Percentiles rank a stretch among this genome's conserved stretches.
These are phyloP conservation scores for Caloboletus inedulis DNA, from an alignment of 1,284 basidiomycete genomes.

Conservation along the genomic window DNA sequence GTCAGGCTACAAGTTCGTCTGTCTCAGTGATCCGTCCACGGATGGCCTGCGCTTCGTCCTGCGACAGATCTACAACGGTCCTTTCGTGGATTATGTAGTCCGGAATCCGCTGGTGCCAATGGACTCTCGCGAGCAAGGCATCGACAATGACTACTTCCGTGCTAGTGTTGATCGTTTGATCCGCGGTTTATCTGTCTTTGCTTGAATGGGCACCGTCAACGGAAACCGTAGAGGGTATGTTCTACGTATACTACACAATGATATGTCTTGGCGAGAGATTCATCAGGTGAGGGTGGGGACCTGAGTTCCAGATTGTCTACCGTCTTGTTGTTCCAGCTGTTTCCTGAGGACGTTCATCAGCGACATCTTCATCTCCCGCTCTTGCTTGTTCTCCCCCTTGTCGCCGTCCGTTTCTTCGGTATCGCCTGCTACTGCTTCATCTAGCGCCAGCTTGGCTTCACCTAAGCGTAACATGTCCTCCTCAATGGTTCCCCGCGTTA, in stretches of 20 bases:
- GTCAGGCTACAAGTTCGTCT: slow-evolving; percentile 93
- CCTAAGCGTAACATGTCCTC: slow-evolving; percentile 93
- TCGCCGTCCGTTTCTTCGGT: slow-evolving; percentile 51
- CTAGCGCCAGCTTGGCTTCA: slow-evolving; percentile 85
- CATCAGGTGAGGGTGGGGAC: slow-evolving; percentile 6
- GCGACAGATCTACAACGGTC: slow-evolving; percentile 88
- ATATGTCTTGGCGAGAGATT: slow-evolving; percentile 4
- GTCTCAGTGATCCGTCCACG: slow-evolving; percentile 83
- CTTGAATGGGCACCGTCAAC: slow-evolving; percentile 29
- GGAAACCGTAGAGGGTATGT: slow-evolving; percentile 19
- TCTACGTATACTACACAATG: slow-evolving; percentile 25
- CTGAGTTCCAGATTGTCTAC: slow-evolving; percentile 7
- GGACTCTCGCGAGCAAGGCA: slow-evolving; percentile 76
- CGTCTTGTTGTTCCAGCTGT: slow-evolving; percentile 47
- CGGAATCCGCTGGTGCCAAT: slow-evolving; percentile 84
- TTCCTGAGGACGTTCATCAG: slow-evolving; percentile 77
- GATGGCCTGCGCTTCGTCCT: slow-evolving; percentile 84
- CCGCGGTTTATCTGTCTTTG: slow-evolving; percentile 61
- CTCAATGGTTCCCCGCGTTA: slow-evolving; percentile 90
- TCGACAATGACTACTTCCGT: slow-evolving; percentile 91
- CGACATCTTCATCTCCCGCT: slow-evolving; percentile 78
- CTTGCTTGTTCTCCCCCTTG: slow-evolving; percentile 60
- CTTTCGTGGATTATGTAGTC: slow-evolving; percentile 92
- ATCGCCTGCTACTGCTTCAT: slow-evolving; percentile 88
- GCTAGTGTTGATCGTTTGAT: slow-evolving; percentile 78